Base-by-base conservation (phyloP, 208 protist species). In the Leishmania martiniquensis region DNA sequence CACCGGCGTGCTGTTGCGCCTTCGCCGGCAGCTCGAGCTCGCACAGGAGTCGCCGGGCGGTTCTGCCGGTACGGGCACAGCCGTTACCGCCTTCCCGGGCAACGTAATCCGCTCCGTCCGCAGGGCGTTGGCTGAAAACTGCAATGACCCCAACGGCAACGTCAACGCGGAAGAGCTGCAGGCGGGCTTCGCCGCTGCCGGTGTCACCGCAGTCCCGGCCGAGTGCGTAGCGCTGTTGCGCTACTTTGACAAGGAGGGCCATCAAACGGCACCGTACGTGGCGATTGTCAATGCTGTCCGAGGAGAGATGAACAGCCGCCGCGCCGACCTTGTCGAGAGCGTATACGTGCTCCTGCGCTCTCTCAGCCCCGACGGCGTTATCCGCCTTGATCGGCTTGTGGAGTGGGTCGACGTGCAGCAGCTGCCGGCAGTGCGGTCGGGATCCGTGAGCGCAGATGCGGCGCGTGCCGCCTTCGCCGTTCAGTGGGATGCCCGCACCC, bases 211-310 rank as follows among this genome's bases (percentile, higher is more conserved):
- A 22, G 82, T 72, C 25, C 81, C 55, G 25, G 83, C 88, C 4
- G 93, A 98, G 82, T 95, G 93, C 77, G 69, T 76, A 29, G 92
- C 89, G 5, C 84, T 98, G 17, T 60, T 96, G 44, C 89, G 89
- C 44, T 87, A 85, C 70, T 95, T 92, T 71, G 93, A 97, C 84
- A 6, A 77, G 15, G 73, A 85, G 34, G 88, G 82, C 39, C 63
- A 81, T 65, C 83, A 80, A 20, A 89, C 82, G 1, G 83, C 89
- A 29, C 72, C 85, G 20, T 85, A 94, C 63, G 63, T 63, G 9
- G 83, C 52, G 34, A 73, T 98, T 39, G 84, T 93, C 10, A 68
- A 88, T 15, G 91, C 81, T 44, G 67, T 98, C 25, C 89, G 95
- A 22, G 95, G 95, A 1, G 72, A 79, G 25, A 63, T 96, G 81